A percentile compares a stretch with the other conserved stretches of the same genome.
phyloP scores from a whole-genome alignment of 495 filamentous ascomycete species.

The Pyrenula massariospora region DNA sequence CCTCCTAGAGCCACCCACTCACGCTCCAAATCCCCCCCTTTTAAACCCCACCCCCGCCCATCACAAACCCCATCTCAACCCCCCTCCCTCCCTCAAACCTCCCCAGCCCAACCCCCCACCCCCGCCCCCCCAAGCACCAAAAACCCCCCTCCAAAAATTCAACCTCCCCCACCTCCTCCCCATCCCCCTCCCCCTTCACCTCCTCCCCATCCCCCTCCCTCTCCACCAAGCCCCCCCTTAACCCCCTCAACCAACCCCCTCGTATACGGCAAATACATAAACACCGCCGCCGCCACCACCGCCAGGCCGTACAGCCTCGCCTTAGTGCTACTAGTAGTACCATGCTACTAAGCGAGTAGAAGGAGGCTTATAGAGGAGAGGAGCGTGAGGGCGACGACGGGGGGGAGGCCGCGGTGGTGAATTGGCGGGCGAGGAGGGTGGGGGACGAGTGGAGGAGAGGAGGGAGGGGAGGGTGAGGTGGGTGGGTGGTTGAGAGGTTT shows the following conservation, averaged over 20 bases:
- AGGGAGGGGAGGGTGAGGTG: background rate
- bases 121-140: conserved; percentile 2
- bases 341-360: background rate
- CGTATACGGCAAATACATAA: background rate
- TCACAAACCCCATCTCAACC: no score
- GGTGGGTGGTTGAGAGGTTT: background rate
- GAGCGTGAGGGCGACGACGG: background rate
- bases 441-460: background rate
- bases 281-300: background rate
- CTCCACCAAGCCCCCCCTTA: background rate
- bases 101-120: conserved; percentile 1
- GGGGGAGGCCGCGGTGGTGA: background rate
- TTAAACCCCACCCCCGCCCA: no score
- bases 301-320: background rate
- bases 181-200: background rate
- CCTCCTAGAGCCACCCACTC: no score
- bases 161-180: conserved; percentile 1
- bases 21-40: no score
- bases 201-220: background rate
- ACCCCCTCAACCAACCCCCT: background rate
- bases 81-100: no score
- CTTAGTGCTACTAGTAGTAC: background rate
- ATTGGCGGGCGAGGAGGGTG: background rate
- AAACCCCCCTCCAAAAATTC: conserved; percentile 1
- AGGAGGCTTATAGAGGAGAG: background rate